A percentile compares a stretch with the other conserved stretches of the same genome.
Conservation (phyloP, 2,329 filamentous ascomycete genomes). For the Fusarium nanum region DNA sequence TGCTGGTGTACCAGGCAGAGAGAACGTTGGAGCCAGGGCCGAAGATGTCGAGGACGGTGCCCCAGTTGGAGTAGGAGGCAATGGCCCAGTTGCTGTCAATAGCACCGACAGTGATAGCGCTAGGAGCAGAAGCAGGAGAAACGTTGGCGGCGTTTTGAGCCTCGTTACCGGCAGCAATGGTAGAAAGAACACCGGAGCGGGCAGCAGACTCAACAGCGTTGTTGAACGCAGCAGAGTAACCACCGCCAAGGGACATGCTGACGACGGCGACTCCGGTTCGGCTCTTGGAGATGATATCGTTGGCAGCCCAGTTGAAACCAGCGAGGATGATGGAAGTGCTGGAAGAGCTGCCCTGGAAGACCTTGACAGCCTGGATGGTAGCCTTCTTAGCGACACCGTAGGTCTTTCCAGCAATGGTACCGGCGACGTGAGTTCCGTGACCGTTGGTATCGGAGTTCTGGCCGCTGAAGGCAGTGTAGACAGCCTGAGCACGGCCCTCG, state of each 20-base stretch:
- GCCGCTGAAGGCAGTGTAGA: constrained; percentile 44
- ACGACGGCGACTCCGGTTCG: constrained; percentile 59
- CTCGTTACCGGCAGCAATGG: constrained; percentile 67
- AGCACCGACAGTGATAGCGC: constrained; percentile 51
- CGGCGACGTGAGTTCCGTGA: constrained; percentile 58
- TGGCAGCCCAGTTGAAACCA: constrained; percentile 57
- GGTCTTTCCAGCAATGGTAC: constrained; percentile 52
- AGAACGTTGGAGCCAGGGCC: constrained; percentile 61
- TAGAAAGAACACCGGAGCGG: constrained; percentile 60
- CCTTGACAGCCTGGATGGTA: constrained; percentile 59
- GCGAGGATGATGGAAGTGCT: constrained; percentile 49
- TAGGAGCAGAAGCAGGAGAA: constrained; percentile 50
- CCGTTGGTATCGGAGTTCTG: constrained; percentile 50
- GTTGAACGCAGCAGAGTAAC: constrained; percentile 60
- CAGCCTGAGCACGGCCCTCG: constrained; percentile 60
- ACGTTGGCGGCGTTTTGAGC: constrained; percentile 43
- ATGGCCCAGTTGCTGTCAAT: constrained; percentile 54
- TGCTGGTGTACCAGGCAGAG: constrained; percentile 61
- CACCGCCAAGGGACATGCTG: constrained; percentile 67
- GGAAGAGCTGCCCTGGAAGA: constrained; percentile 51
- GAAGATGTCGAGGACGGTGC: constrained; percentile 61
- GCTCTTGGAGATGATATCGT: constrained; percentile 56
- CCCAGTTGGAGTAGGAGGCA: constrained; percentile 64
- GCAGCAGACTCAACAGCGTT: constrained; percentile 60
- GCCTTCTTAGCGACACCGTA: constrained; percentile 59